Base-by-base conservation (phyloP, 75 land plant genomes). In the Isoetes taiwanensis region DNA sequence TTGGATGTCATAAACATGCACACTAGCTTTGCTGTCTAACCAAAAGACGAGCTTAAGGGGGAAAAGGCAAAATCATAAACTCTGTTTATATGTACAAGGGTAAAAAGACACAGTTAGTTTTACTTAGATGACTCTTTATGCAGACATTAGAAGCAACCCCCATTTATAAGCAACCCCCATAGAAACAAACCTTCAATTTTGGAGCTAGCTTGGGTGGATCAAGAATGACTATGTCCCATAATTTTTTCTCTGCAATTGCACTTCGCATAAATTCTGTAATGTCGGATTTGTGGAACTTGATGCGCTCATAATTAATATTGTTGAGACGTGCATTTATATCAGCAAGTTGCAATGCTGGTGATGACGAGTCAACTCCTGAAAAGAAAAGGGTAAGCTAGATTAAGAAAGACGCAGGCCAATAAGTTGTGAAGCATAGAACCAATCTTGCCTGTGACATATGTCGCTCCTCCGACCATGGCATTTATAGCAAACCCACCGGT, bases 151-250 rank as follows among this genome's bases (percentile, higher is more conserved):
- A n/a, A n/a, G n/a, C n/a, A n/a, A n/a, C n/a, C n/a, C n/a, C n/a
- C n/a, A n/a, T n/a, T n/a, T n/a, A n/a, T n/a, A n/a, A n/a, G n/a
- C n/a, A n/a, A n/a, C n/a, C n/a, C n/a, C n/a, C n/a, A n/a, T n/a
- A 40, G 9, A 24, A 39, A 11, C 16, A 46, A 69, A 86, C 94
- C 85, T 91, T 83, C 46, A 64, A 75, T 16, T 70, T 68, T 5
- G 97, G 95, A 30, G 97, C 97, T 27, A 91, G 63, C 56, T 91
- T 91, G 35, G 97, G 97, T 17, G 97, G 97, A 73, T 91, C 97
- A 30, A 91, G 29, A 43, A 91, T 76, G 26, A 91, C 81, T 28
- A 91, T 43, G 62, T 91, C 97, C 94, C 94, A 91, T 8, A 72
- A 61, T 32, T 79, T 72, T 17, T 74, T 63, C 32, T 76, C 63